A percentile compares a stretch with the other conserved stretches of the same genome.
These are phyloP conservation scores for Tarenaya hassleriana DNA, from an alignment of 345 rosid genomes.

Conservation along the genomic window DNA sequence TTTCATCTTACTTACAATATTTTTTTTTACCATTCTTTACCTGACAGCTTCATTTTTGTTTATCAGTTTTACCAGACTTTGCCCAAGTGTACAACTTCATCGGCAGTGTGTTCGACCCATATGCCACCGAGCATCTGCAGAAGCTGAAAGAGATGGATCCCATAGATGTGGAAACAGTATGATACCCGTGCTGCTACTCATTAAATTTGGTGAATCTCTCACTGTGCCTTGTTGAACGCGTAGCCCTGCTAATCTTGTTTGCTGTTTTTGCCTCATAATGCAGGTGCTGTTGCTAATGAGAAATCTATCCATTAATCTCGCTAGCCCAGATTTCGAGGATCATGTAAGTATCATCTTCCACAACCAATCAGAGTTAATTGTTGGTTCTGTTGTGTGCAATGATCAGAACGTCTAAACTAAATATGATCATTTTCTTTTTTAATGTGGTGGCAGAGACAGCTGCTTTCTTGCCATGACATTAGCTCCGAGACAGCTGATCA, in stretches of 20 bases:
- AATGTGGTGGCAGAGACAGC: constrained; percentile 57
- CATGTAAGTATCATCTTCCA: constrained; percentile 50
- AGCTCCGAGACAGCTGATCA: constrained; percentile 31
- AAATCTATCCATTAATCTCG: constrained; percentile 81
- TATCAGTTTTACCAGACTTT: constrained; percentile 82
- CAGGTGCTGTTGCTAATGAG: constrained; percentile 93
- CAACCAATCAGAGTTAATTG: background rate
- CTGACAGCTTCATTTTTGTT: constrained; percentile 16
- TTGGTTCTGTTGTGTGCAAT: too few species aligned
- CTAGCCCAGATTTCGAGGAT: constrained; percentile 86
- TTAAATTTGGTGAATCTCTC: background rate
- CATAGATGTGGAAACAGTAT: constrained; percentile 86
- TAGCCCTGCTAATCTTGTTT: constrained; percentile 4
- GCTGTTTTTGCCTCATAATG: constrained; percentile 25
- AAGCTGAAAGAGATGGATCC: constrained; percentile 87
- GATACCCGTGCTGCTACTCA: constrained; percentile 4
- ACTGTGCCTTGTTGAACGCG: constrained; percentile 17
- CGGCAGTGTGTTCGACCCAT: constrained; percentile 83
- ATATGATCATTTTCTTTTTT: background rate
- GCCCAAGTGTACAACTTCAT: constrained; percentile 78
- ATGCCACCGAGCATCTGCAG: constrained; percentile 56
- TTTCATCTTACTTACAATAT: background rate
- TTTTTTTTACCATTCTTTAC: constrained; percentile 7
- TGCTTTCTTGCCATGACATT: constrained; percentile 65
- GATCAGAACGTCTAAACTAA: background rate